Base-by-base conservation (phyloP, 2,329 filamentous ascomycete genomes). In the Talaromyces rugulosus region DNA sequence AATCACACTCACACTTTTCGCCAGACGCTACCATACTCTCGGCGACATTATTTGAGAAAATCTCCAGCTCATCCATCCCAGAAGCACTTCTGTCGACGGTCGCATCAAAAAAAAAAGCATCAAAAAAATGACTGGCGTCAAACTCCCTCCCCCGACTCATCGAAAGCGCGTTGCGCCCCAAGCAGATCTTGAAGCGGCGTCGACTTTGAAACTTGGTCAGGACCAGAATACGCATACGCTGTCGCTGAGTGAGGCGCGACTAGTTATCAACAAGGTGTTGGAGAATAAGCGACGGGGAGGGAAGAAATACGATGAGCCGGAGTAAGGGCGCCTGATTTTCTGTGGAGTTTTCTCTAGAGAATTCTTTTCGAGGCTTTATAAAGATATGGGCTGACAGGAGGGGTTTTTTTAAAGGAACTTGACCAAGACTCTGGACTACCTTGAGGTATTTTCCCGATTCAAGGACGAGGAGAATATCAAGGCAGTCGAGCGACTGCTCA, bases 391-490 rank as follows among this genome's bases (percentile, higher is more conserved):
- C 50, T 53, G 30, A 53, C 47, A 18, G 52, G 14, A 8, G 14
- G 23, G 23, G 27, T n/a, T 8, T 1, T 30, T 51, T 51, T 27
- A 3, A 61, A 78, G 75, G 57, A 92, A 93, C 76, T 84, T 96
- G 61, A 87, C 86, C 65, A 93, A 96, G 76, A 97, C 94, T 30
- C 85, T 92, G 67, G 91, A 93, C 72, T 98, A 99, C 78, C 87
- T 98, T 59, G 92, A 96, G 70, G 88, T 92, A 65, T 99, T 99
- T 78, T 90, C 93, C 18, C 90, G 95, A 40, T 98, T 98, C 84
- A 96, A 96, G 80, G 88, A 93, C 71, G 92, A 94, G 75, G 91
- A 96, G 76, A 95, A 95, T 68, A 90, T 96, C 72, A 91, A 96
- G 79, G 91, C 92, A n/a, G 92, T 98, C 34, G 92, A 96, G 78